phyloP scores from a whole-genome alignment of 225 moss, liverwort and hornwort species.

The Sphagnum tenellum region DNA sequence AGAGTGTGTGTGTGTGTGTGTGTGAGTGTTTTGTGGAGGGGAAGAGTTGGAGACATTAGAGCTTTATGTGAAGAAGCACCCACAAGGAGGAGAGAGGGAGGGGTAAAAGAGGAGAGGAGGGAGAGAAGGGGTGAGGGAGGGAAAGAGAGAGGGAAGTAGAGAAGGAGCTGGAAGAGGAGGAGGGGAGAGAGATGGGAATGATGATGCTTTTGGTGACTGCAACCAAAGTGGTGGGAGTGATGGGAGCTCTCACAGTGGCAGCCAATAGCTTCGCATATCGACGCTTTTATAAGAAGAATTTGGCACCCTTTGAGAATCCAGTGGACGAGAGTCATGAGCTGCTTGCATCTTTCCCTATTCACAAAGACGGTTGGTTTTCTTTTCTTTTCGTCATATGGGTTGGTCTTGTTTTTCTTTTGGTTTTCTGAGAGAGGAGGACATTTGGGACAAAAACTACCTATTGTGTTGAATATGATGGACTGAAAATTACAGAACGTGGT shows the following conservation, averaged over 20 bases:
- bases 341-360: constrained; percentile 76
- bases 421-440: background rate
- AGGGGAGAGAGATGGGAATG: constrained; percentile 54
- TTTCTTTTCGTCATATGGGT: background rate
- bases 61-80: no score
- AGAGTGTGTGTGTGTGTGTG: no score
- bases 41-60: no score
- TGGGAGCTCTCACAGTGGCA: constrained; percentile 66
- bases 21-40: no score
- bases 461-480: background rate
- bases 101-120: no score
- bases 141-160: background rate
- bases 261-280: constrained; percentile 74
- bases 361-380: constrained; percentile 47
- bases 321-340: constrained; percentile 70
- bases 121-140: no score
- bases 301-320: constrained; percentile 60
- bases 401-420: no score
- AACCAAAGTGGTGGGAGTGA: constrained; percentile 63
- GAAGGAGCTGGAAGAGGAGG: background rate
- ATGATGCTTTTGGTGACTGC: constrained; percentile 80
- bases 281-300: constrained; percentile 51
- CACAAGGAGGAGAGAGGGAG: no score
- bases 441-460: background rate
- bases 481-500: background rate